Evolutionary conservation across 2,329 filamentous ascomycete genomes (phyloP), one percentile per base, ranked within the genome.

Genomic region (Clarireedia paspali): DNA sequence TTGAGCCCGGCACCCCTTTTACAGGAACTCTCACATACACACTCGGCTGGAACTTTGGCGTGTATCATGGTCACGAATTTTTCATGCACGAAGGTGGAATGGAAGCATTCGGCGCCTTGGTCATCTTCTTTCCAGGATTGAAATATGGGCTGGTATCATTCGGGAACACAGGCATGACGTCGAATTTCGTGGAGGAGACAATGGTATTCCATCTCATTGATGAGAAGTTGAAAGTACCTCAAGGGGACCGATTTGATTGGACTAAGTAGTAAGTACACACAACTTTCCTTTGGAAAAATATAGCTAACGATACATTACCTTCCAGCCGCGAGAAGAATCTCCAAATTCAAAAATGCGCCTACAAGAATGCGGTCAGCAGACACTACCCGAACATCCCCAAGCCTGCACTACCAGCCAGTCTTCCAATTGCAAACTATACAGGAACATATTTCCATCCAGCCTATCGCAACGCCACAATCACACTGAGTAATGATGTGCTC

Each of bases 361-460:
- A 70, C 50, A 62, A 70, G 15, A 68, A 69, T 2, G 70, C 70
- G 1, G 59, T 70, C 2, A 64, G 73, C 5, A 59, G 60, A 1
- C 61, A 73, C 36, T 78, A 73, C 58, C 74, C 75, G 0, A 48
- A 69, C 6, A 67, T 69, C 4, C 70, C 73, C 1, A 40, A 66
- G 2, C 69, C 70, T 15, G 65, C 70, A 0, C 47, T 73, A 30
- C 71, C 72, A 3, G 67, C 66, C 0, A 56, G 65, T 6, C 64
- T 74, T 15, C 69, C 72, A 0, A 61, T 77, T 3, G 57, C 62
- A 15, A 62, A 63, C 38, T 72, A 73, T 57, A 60, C 64, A 1
- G 77, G 77, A 3, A 73, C 68, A 1, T 80, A 78, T 60, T 71
- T 65, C 57, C 70, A 78, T 53, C 69, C 71, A 1, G 75, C 70